These are phyloP conservation scores for Diddensiella transvaalensis DNA, from an alignment of 805 yeast species.

Conservation along the genomic window DNA sequence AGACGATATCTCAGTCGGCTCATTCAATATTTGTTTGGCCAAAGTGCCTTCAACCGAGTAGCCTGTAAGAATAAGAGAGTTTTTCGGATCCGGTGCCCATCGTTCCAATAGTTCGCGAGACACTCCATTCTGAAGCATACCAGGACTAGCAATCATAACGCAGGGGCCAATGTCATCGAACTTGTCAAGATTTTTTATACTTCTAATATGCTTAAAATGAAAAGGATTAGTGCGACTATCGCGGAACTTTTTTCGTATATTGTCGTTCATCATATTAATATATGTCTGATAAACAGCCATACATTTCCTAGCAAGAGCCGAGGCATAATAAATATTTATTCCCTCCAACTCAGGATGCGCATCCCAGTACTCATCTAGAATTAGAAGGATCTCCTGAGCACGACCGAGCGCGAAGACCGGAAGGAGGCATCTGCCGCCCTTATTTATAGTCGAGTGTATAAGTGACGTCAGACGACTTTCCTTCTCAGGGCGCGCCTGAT, in stretches of 20 bases:
- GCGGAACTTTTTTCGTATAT: constrained; percentile 67
- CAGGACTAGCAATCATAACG: constrained; percentile 95
- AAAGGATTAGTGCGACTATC: constrained; percentile 86
- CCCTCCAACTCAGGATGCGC: constrained; percentile 75
- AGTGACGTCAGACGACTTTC: constrained; percentile 76
- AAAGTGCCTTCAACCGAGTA: constrained; percentile 97
- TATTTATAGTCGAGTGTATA: constrained; percentile 75
- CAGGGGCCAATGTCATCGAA: constrained; percentile 95
- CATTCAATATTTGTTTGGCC: constrained; percentile 86
- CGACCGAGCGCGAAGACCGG: constrained; percentile 97
- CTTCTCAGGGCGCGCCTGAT: constrained; percentile 82
- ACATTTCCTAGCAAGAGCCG: constrained; percentile 90
- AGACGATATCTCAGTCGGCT: constrained; percentile 88
- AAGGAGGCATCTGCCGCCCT: constrained; percentile 87
- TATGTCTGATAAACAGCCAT: constrained; percentile 97
- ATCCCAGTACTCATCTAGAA: constrained; percentile 94
- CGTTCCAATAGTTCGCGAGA: constrained; percentile 86
- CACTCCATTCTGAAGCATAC: constrained; percentile 96
- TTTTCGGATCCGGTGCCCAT: constrained; percentile 97
- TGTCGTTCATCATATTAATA: constrained; percentile 95
- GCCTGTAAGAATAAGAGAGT: constrained; percentile 86
- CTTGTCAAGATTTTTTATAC: constrained; percentile 71
- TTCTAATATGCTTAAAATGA: constrained; percentile 78
- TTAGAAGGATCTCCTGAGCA: constrained; percentile 88
- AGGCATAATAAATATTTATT: constrained; percentile 84